phyloP scores from a whole-genome alignment of 495 filamentous ascomycete species.

The Trichocladium uniseriatum region DNA sequence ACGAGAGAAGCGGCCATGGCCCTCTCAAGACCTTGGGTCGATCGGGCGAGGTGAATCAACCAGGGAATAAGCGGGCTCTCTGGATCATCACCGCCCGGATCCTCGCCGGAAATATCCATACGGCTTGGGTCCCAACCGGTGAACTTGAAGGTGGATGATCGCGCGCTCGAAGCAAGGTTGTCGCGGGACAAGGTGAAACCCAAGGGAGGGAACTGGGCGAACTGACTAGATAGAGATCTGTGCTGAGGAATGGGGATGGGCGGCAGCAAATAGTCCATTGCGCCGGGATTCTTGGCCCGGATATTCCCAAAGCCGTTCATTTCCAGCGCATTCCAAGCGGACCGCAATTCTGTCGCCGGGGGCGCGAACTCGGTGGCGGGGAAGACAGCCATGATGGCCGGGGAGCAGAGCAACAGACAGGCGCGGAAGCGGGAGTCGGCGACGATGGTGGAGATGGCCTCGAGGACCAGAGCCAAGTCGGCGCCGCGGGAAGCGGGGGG shows the following conservation, averaged over 20 bases:
- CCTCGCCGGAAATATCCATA: constrained; percentile 20
- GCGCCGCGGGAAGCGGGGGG: constrained; percentile 48
- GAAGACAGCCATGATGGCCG: constrained; percentile 63
- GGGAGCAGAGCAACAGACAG: constrained; percentile 68
- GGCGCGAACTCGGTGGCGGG: constrained; percentile 34
- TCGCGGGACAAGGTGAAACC: constrained; percentile 40
- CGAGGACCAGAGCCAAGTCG: constrained; percentile 63
- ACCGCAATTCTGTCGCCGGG: constrained; percentile 13
- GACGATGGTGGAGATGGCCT: constrained; percentile 72
- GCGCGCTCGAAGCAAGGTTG: constrained; percentile 18
- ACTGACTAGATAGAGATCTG: constrained; percentile 3
- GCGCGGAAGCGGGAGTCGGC: constrained; percentile 69
- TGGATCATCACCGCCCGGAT: constrained; percentile 46
- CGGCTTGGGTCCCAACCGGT: constrained; percentile 20
- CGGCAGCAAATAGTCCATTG: constrained; percentile 54
- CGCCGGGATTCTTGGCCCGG: constrained; percentile 30
- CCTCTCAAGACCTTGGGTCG: constrained; percentile 51
- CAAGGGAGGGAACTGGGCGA: constrained; percentile 49
- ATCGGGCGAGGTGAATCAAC: constrained; percentile 64
- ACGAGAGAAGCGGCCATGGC: constrained; percentile 74
- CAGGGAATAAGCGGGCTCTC: constrained; percentile 77
- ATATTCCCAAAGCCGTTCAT: constrained; percentile 18
- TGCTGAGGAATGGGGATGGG: constrained; percentile 25
- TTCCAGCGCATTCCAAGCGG: constrained; percentile 32
- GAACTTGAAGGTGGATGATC: constrained; percentile 22